These are phyloP conservation scores for Biscogniauxia mediterranea DNA, from an alignment of 2,329 filamentous ascomycete species.

Conservation along the genomic window DNA sequence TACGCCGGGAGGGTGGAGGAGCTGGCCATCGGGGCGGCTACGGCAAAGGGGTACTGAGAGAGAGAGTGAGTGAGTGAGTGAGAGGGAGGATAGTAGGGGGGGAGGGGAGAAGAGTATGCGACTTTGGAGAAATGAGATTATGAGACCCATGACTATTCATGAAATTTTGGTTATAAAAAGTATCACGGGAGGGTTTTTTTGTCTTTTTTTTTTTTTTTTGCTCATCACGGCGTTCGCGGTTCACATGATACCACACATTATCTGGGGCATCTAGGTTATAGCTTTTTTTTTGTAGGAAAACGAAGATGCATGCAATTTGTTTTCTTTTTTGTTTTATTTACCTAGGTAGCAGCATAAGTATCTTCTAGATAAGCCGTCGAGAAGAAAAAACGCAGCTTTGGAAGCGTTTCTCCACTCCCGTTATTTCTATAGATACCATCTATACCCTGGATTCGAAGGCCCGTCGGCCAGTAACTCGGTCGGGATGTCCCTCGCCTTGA, in stretches of 20 bases:
- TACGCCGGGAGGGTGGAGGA: constrained; percentile 71
- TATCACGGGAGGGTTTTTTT: not conserved
- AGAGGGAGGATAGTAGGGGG: too few species aligned
- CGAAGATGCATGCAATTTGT: not conserved
- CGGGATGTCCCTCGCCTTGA: constrained; percentile 7
- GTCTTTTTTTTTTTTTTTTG: too few species aligned
- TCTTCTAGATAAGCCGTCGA: not conserved
- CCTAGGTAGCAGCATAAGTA: not conserved
- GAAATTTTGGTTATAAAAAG: not conserved
- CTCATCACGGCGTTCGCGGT: not conserved
- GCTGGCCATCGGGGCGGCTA: constrained; percentile 68
- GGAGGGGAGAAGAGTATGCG: not conserved
- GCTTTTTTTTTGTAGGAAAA: not conserved
- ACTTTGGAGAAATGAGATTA: not conserved
- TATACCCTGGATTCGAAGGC: constrained; percentile 4
- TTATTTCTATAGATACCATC: constrained; percentile 2
- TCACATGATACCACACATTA: not conserved
- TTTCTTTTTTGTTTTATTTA: too few species aligned
- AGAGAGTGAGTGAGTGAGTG: too few species aligned
- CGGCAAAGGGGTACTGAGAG: constrained; percentile 34
- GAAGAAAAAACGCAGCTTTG: not conserved
- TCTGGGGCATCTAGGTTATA: not conserved
- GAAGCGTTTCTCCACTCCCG: not conserved
- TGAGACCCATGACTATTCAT: constrained; percentile 6
- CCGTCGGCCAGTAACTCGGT: constrained; percentile 5